Conservation (phyloP, 2,329 filamentous ascomycete species). For the Emydomyces testavorans region DNA sequence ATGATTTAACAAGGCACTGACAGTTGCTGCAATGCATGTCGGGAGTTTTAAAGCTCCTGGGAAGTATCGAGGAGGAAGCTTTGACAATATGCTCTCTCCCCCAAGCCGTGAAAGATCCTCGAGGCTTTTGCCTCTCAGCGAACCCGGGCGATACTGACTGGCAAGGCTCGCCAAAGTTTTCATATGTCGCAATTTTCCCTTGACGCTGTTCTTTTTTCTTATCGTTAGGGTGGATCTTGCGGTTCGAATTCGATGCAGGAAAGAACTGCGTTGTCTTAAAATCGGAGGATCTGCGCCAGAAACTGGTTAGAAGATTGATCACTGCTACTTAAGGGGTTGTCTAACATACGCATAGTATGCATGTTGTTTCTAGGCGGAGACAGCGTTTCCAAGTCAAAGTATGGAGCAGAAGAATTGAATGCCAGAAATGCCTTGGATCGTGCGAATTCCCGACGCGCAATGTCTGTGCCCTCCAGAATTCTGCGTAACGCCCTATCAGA, state of each 20-base stretch:
- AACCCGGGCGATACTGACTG: conserved; percentile 23
- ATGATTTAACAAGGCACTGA: conserved; percentile 27
- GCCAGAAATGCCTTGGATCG: conserved; percentile 14
- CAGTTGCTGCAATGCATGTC: conserved; percentile 35
- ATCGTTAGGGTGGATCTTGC: conserved; percentile 28
- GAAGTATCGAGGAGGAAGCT: conserved; percentile 28
- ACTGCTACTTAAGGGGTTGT: background rate
- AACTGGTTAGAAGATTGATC: background rate
- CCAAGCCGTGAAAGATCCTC: conserved; percentile 36
- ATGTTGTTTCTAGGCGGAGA: background rate
- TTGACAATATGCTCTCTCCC: conserved; percentile 30
- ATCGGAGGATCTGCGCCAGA: background rate
- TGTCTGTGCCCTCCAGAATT: conserved; percentile 18
- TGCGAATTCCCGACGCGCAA: conserved; percentile 18
- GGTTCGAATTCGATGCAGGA: conserved; percentile 25
- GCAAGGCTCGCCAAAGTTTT: conserved; percentile 30
- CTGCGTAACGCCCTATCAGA: conserved; percentile 18
- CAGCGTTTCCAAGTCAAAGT: conserved; percentile 10
- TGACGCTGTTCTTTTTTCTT: conserved; percentile 15
- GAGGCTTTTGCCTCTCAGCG: conserved; percentile 28
- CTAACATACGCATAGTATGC: background rate
- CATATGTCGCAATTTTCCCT: conserved; percentile 27
- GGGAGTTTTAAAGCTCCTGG: conserved; percentile 33
- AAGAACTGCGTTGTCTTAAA: conserved; percentile 1
- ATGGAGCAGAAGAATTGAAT: conserved; percentile 23